Percentiles rank a stretch among this genome's conserved stretches.
phyloP scores from a whole-genome alignment of 2,329 filamentous ascomycete species.

The Zelopaecilomyces penicillatus region DNA sequence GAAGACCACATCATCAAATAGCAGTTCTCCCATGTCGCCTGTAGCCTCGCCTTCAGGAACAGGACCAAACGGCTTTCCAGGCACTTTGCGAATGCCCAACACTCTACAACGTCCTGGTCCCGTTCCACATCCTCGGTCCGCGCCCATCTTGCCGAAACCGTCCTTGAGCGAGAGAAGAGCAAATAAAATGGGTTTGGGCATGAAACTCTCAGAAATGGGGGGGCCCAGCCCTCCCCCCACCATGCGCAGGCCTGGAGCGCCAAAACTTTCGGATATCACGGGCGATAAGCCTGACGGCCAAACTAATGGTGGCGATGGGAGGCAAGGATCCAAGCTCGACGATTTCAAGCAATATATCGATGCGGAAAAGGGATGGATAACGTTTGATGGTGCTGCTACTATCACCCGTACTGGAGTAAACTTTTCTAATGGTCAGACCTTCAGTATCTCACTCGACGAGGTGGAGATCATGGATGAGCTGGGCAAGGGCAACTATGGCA shows the following conservation, averaged over 20 bases:
- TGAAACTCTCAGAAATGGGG: constrained; percentile 51
- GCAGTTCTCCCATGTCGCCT: constrained; percentile 21
- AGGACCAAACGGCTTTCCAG: constrained; percentile 35
- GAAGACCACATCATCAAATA: constrained; percentile 29
- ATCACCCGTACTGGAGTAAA: constrained; percentile 86
- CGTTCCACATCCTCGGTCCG: constrained; percentile 43
- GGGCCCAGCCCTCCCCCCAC: constrained; percentile 16
- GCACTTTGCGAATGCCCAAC: constrained; percentile 33
- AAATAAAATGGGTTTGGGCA: constrained; percentile 34
- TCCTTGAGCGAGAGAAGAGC: constrained; percentile 60
- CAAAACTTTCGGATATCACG: constrained; percentile 36
- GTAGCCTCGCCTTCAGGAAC: constrained; percentile 24
- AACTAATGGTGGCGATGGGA: constrained; percentile 19
- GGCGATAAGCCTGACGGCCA: constrained; percentile 18
- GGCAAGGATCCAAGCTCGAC: constrained; percentile 42
- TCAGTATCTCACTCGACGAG: constrained; percentile 92
- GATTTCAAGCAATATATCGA: constrained; percentile 76
- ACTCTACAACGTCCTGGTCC: constrained; percentile 37
- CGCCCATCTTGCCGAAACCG: constrained; percentile 42
- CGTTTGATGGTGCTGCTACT: constrained; percentile 85
- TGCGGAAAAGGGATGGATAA: constrained; percentile 81
- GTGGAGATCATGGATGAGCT: constrained; percentile 88
- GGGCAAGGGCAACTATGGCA: constrained; percentile 97
- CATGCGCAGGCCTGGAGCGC: constrained; percentile 26
- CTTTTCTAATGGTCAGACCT: constrained; percentile 81